Base-by-base conservation (phyloP, 148 eudicot genomes). In the Camellia japonica region DNA sequence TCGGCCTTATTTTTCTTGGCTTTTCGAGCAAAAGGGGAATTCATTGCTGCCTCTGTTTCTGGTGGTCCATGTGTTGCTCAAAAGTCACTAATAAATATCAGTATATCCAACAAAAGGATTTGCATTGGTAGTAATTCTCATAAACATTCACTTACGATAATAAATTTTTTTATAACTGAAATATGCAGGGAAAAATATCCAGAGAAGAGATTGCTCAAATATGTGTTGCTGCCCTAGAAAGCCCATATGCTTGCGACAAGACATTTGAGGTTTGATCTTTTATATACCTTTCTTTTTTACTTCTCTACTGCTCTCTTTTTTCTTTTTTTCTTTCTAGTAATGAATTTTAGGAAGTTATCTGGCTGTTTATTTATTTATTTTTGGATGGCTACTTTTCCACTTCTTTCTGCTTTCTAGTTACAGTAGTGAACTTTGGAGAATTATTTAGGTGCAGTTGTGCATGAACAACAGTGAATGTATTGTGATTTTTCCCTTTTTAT, bases 131-230 rank as follows among this genome's bases (percentile, higher is more conserved):
- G 38, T 30, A 30, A 30, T 30, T 30, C 38, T 30, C 38, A 30
- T 30, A 30, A 16, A 61, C 5, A 41, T 44, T 51, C 7, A 15
- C 7, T 19, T 58, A 69, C 19, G 18, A 2, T 3, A 70, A 69
- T 12, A 70, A 13, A 41, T 78, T n/a, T 60, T 62, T 43, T 54
- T 74, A 56, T 73, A 0, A 30, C 59, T 78, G 61, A 63, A 60
- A 65, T 58, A 46, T 78, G 54, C 87, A 95, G 98, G 98, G 98
- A 58, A 95, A 95, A 78, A 90, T 93, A 85, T 90, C 98, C 71
- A 90, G 98, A 87, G 98, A 93, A 87, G 98, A 95, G 85, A 90
- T 95, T 75, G 98, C 97, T 78, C 87, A 84, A 82, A 92, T 95
- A 81, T 95, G 98, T 75, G 86, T 95, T 79, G 97, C 98, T 85